Percentiles rank a stretch among this genome's conserved stretches.
Conservation (phyloP, 78 protist species). For the Dictyostelium capitatum region DNA sequence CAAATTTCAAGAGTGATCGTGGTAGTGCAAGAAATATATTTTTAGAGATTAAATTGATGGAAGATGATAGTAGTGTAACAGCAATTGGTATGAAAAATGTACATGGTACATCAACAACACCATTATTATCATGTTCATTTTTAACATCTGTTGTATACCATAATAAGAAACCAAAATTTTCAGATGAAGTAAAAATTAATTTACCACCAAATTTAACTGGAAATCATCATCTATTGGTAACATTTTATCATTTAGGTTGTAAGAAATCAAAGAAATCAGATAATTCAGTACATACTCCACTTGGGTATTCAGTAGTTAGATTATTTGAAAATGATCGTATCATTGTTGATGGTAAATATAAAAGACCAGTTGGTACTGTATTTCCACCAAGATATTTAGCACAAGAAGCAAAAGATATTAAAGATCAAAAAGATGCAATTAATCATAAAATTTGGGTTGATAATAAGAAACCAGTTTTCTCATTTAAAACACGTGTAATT, state of each 20-base stretch:
- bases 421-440: slow-evolving; percentile 26
- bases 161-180: slow-evolving; percentile 70
- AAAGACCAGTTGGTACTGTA: slow-evolving; percentile 57
- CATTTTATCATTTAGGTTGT: slow-evolving; percentile 79
- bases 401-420: slow-evolving; percentile 26
- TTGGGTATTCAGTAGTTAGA: slow-evolving; percentile 46
- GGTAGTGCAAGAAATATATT: slow-evolving; percentile 78
- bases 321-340: slow-evolving; percentile 52
- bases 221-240: slow-evolving; percentile 63
- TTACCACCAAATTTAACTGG: slow-evolving; percentile 53
- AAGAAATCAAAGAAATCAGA: slow-evolving; percentile 57
- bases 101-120: slow-evolving; percentile 11
- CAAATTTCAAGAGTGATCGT: slow-evolving; percentile 40
- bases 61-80: slow-evolving; percentile 56
- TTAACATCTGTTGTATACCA: slow-evolving; percentile 65
- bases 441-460: slow-evolving; percentile 75
- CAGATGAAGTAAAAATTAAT: slow-evolving; percentile 71
- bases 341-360: slow-evolving; percentile 64
- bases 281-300: slow-evolving; percentile 25
- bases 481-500: slow-evolving; percentile 46
- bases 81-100: slow-evolving; percentile 15
- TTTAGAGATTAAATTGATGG: slow-evolving; percentile 64
- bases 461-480: slow-evolving; percentile 65
- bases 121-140: slow-evolving; percentile 25
- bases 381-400: slow-evolving; percentile 67